Evolutionary conservation across 306 rosid genomes (phyloP).

Genomic region (Pueraria montana): DNA sequence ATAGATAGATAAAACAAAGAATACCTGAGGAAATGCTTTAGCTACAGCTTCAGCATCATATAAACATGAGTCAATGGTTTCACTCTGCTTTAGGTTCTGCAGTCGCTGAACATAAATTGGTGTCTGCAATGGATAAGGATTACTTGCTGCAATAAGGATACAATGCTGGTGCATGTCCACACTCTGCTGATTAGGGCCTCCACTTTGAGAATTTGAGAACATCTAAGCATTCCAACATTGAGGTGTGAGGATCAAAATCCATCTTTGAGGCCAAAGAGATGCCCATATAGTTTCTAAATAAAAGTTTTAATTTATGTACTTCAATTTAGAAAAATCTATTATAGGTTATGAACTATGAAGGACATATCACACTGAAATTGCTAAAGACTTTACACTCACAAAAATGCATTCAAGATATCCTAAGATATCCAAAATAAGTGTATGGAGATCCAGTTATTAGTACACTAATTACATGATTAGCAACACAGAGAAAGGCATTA

Average conservation of each 20-base stretch:
- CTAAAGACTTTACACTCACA: not conserved
- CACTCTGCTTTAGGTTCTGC: constrained; percentile 80
- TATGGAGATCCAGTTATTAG: not conserved
- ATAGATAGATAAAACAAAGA: not conserved
- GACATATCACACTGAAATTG: constrained; percentile 8
- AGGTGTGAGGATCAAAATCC: constrained; percentile 39
- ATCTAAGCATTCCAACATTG: constrained; percentile 65
- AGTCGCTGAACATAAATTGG: constrained; percentile 83
- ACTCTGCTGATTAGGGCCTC: constrained; percentile 78
- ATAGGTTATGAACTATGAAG: constrained; percentile 5
- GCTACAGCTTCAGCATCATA: constrained; percentile 96
- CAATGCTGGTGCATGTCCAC: constrained; percentile 87
- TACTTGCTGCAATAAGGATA: constrained; percentile 90
- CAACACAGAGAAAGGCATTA: not conserved
- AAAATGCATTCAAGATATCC: not conserved
- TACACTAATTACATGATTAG: not conserved
- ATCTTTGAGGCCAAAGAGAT: constrained; percentile 14
- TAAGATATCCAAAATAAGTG: constrained; percentile 24
- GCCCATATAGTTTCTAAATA: constrained; percentile 12
- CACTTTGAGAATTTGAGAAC: constrained; percentile 80
- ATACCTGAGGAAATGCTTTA: constrained; percentile 87
- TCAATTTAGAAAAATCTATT: constrained; percentile 3
- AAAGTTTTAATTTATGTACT: not conserved
- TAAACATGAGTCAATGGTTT: constrained; percentile 68
- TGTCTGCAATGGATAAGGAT: constrained; percentile 90